These are phyloP conservation scores for Starmerella ratchasimensis DNA, from an alignment of 805 yeast genomes.

Conservation along the genomic window DNA sequence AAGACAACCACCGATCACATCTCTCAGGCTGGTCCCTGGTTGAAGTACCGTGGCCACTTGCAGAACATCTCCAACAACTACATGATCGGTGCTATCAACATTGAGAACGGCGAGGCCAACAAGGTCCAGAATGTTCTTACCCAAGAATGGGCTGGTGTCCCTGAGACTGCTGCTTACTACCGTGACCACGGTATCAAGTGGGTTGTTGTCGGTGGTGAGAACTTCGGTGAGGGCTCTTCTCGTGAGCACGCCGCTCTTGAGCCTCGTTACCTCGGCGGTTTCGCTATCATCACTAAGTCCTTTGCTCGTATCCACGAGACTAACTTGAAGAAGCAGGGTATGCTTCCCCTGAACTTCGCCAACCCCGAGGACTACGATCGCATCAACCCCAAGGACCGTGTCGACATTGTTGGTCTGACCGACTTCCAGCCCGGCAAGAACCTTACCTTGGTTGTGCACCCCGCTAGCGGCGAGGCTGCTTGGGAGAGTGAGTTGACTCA, in stretches of 20 bases:
- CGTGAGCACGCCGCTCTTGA: constrained; percentile 99
- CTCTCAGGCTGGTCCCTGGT: constrained; percentile 99
- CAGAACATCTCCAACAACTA: constrained; percentile 97
- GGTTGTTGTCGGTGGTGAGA: constrained; percentile 98
- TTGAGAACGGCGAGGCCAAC: constrained; percentile 92
- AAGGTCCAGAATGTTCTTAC: constrained; percentile 77
- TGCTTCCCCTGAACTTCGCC: constrained; percentile 88
- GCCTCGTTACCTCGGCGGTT: constrained; percentile 98
- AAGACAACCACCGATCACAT: constrained; percentile 99
- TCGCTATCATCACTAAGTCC: constrained; percentile 93
- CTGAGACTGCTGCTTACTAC: constrained; percentile 91
- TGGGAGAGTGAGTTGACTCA: constrained; percentile 90
- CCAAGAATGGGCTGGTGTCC: constrained; percentile 87
- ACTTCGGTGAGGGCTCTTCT: constrained; percentile 99
- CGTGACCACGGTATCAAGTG: constrained; percentile 83
- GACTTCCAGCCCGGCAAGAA: constrained; percentile 87
- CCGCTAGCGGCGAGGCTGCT: constrained; percentile 53
- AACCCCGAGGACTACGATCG: constrained; percentile 84
- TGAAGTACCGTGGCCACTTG: constrained; percentile 99
- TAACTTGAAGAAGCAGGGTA: constrained; percentile 98
- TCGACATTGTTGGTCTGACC: constrained; percentile 74
- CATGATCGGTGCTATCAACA: constrained; percentile 98
- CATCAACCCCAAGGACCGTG: constrained; percentile 79
- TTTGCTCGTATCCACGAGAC: constrained; percentile 99
- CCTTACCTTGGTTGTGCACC: constrained; percentile 58